Conservation (phyloP, 345 rosid genomes). For the Psidium friedrichsthalianum region DNA sequence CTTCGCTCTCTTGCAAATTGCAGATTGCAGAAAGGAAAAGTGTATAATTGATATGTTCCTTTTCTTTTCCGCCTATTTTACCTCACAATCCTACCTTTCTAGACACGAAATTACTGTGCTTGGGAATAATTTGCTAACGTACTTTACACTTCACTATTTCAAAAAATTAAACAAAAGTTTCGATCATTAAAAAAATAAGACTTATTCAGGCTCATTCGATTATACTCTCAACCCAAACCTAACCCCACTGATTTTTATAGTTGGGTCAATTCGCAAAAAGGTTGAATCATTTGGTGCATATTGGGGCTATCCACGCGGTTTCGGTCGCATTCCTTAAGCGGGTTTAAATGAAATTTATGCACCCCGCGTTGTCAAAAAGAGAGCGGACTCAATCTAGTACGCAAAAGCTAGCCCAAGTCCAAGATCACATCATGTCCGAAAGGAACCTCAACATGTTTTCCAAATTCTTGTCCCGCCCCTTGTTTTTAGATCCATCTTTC, state of each 20-base stretch:
- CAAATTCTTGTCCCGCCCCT: neutral
- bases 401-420: neutral
- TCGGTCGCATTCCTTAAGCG: accelerated
- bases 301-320: accelerated
- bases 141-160: neutral
- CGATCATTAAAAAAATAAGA: neutral
- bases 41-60: neutral
- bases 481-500: neutral
- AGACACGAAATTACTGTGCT: neutral
- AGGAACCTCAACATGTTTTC: neutral
- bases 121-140: neutral
- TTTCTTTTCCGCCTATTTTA: neutral
- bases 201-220: neutral
- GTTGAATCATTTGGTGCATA: neutral
- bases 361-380: neutral
- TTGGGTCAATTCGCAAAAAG: neutral
- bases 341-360: neutral
- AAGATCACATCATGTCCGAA: neutral
- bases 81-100: neutral
- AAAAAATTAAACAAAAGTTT: neutral
- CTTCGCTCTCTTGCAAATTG: neutral
- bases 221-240: neutral
- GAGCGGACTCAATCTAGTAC: neutral
- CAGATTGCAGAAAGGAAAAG: neutral
- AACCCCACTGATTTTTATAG: neutral